Base-by-base conservation (phyloP, 176 grass and related monocot genomes). In the Ensete glaucum region DNA sequence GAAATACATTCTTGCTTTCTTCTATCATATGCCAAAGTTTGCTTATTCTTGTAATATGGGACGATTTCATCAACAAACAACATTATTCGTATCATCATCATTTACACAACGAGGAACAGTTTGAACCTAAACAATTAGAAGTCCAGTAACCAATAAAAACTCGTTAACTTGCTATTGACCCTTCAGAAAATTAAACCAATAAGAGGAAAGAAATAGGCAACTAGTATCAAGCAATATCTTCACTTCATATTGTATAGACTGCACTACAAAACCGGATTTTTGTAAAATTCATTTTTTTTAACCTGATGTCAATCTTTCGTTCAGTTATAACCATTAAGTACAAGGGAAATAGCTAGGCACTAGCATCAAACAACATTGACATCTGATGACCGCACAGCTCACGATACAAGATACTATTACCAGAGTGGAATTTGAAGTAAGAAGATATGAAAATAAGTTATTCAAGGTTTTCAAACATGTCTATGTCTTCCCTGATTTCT, bases 101-200 rank as follows among this genome's bases (percentile, higher is more conserved):
- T 85, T 92, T 65, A 89, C 66, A 53, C 84, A 86, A 89, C 54
- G 62, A 79, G 80, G 63, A 64, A 81, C 50, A 80, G 83, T 77
- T 88, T 91, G 65, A 68, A 29, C 8, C 12, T 26, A 25, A 68
- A 68, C 34, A 7, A 73, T 24, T 73, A 50, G n/a, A 53, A 53
- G 11, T 25, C 54, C 50, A 73, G 4, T 54, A 73, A 27, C 14
- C 14, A 54, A 25, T 23, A 12, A 55, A 13, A 11, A 10, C 16
- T 26, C 16, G 22, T 67, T 27, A 67, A 67, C 22, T 25, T 16
- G 14, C 12, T 68, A 13, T 26, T 3, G 25, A 48, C 14, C 27
- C 4, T 34, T 15, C 24, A 68, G 25, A 34, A 68, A 43, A 68
- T 16, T 5, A 68, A 68, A 43, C 1, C 65, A 68, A 48, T 7